Evolutionary conservation across 805 yeast genomes (phyloP), one percentile per base, ranked within the genome.

Genomic region (Saccharomycopsis oosterbeekiorum): DNA sequence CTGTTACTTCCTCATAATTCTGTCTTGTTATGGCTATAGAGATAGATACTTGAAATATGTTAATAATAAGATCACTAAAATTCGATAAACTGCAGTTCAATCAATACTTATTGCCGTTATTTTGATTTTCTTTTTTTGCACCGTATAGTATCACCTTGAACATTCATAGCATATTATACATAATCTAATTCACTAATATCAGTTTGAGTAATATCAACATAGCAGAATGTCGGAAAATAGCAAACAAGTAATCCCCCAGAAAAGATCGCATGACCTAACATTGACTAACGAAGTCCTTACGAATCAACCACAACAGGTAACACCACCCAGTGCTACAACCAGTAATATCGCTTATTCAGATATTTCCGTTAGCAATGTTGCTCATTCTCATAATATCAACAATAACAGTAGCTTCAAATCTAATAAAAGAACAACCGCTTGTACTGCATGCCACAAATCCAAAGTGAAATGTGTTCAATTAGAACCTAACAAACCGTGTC

Each of bases 381-480:
- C 17, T 37, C 24, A 24, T 55, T 39, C 8, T 4, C 34, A 47
- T 8, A 26, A 47, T 47, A 17, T 1, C 14, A 41, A 14, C 8
- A 43, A 34, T 15, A 14, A 2, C n/a, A 68, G 15, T 11, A 47
- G 10, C 21, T 6, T 21, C 34, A 47, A 47, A n/a, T 6, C 24
- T 21, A 47, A 47, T 14, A 47, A 14, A 21, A 47, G 84, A 57
- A 72, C 85, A 0, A 83, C 81, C 14, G 88, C 88, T 1, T 84
- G 89, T 70, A 82, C 80, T 65, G 76, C 82, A n/a, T 91, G 97
- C 69, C 96, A 93, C 68, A 71, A 88, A 0, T 77, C 89, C 58
- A 91, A 91, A 69, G 97, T 91, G 40, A 84, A 86, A 67, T 91
- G 97, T 72, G 83, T 86, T 8, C 94, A 96, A 0, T 76, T 85